Base-by-base conservation (phyloP, 2,329 filamentous ascomycete genomes). In the Clarireedia homoeocarpa region DNA sequence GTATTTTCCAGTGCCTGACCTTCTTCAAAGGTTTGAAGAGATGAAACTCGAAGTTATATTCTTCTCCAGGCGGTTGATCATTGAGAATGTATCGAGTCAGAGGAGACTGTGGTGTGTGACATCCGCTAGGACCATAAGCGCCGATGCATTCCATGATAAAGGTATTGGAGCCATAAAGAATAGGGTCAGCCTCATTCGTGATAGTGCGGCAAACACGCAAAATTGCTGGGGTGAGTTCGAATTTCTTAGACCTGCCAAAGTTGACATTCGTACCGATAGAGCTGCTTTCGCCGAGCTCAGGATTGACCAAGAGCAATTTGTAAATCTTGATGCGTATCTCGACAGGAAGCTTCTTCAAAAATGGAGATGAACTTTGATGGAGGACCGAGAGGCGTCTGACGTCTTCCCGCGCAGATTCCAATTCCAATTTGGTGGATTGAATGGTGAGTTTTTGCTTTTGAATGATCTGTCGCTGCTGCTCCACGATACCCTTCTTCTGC, bases 281-380 rank as follows among this genome's bases (percentile, higher is more conserved):
- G 9, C 26, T 44, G 7, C n/a, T 12, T 34, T 55, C 39, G 17
- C 45, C 42, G 14, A 58, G n/a, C 10, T 47, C 53, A 1, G 47
- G 47, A 44, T 58, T 58, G 10, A 46, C 52, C 51, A 58, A 17
- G 9, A 58, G 46, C 7, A 55, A 30, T 14, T 49, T 17, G 36
- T 58, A 58, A 17, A 58, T 58, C 30, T 34, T 55, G 24, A 55
- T 27, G 17, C 56, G 56, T 26, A 58, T 27, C 24, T 58, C 56
- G 12, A 14, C 7, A 2, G 56, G 56, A 44, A 58, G 24, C 26
- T 55, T 58, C 14, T 14, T 50, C 20, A 55, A 30, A 6, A 58
- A 58, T 6, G 40, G 34, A 3, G 54, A 56, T 5, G 49, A 44
- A 5, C 36, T 39, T 20, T 26, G 44, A 14, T 47, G 20, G 3